phyloP scores from a whole-genome alignment of 2,329 filamentous ascomycete species.

The Phaeosphaeriaceae sp. region DNA sequence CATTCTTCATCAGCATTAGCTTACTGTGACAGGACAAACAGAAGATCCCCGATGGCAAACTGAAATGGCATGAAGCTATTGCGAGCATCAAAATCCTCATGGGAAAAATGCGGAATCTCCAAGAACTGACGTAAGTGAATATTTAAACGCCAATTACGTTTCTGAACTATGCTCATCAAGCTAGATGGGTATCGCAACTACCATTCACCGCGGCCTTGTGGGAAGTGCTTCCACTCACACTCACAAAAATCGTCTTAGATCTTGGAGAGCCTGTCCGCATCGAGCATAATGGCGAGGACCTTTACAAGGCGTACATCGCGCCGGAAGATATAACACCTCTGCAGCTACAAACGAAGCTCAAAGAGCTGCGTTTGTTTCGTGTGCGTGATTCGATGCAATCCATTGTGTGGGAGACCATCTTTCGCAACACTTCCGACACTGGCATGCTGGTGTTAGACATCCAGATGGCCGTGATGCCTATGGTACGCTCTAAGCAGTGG shows the following conservation, averaged over 20 bases:
- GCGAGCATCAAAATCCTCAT: conserved; percentile 25
- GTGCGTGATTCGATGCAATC: conserved; percentile 37
- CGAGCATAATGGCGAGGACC: conserved; percentile 11
- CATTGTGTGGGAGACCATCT: conserved; percentile 41
- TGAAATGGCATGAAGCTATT: conserved; percentile 1
- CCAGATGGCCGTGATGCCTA: conserved; percentile 32
- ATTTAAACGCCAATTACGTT: not conserved
- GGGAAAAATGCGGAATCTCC: conserved; percentile 25
- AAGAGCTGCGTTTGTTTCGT: conserved; percentile 36
- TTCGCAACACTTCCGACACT: conserved; percentile 23
- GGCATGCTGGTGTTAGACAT: conserved; percentile 36
- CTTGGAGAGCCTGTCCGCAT: conserved; percentile 30
- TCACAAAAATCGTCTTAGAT: conserved; percentile 39
- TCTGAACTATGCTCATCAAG: not conserved
- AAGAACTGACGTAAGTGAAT: conserved; percentile 37
- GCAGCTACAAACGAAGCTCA: conserved; percentile 26
- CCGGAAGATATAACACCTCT: conserved; percentile 33
- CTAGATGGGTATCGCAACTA: conserved; percentile 37
- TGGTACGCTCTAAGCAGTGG: conserved; percentile 34
- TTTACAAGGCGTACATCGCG: conserved; percentile 30
- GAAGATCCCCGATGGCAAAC: not conserved
- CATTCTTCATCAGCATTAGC: not conserved
- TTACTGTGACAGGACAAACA: not conserved
- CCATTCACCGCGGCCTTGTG: conserved; percentile 35
- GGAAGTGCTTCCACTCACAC: conserved; percentile 22